Percentiles rank a stretch among this genome's conserved stretches.
phyloP scores from a whole-genome alignment of 108 stramenopile genomes.

The Cylindrotheca fusiformis region DNA sequence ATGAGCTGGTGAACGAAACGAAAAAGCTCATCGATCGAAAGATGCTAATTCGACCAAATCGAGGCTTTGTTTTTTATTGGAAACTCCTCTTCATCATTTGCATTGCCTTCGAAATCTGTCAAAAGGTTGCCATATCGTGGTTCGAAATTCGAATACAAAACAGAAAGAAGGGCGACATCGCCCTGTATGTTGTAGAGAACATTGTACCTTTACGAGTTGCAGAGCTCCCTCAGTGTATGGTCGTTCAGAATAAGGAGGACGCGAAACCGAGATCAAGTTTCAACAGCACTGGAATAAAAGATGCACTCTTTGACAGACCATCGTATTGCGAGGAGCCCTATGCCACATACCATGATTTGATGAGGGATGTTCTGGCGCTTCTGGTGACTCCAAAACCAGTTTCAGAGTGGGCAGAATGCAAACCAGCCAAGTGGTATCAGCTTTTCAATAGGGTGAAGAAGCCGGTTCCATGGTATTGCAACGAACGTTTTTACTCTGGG shows the following conservation, averaged over 20 bases:
- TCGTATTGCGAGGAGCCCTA: slow-evolving; percentile 38
- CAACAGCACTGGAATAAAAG: neutral
- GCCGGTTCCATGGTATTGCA: slow-evolving; percentile 39
- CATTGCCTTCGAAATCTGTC: slow-evolving; percentile 56
- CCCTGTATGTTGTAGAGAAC: slow-evolving; percentile 11
- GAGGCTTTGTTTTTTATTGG: slow-evolving; percentile 67
- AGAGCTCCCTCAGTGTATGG: slow-evolving; percentile 5
- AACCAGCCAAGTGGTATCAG: neutral
- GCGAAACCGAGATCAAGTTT: neutral
- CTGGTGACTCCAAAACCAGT: slow-evolving; percentile 24
- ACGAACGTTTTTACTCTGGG: slow-evolving; percentile 14
- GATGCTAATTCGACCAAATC: slow-evolving; percentile 66
- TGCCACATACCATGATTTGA: slow-evolving; percentile 21
- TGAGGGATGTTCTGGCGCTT: slow-evolving; percentile 13
- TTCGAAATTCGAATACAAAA: slow-evolving; percentile 20
- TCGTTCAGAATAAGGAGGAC: neutral
- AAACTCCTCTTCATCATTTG: slow-evolving; percentile 54
- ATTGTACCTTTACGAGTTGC: slow-evolving; percentile 17
- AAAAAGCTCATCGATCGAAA: slow-evolving; percentile 34
- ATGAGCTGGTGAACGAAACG: slow-evolving; percentile 39
- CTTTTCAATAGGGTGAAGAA: neutral
- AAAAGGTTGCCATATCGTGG: slow-evolving; percentile 44
- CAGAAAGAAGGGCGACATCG: slow-evolving; percentile 2
- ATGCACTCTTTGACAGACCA: neutral
- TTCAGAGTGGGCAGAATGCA: slow-evolving; percentile 28